These are phyloP conservation scores for Leucocoprinus sp. DNA, from an alignment of 768 basidiomycete genomes.

Conservation along the genomic window DNA sequence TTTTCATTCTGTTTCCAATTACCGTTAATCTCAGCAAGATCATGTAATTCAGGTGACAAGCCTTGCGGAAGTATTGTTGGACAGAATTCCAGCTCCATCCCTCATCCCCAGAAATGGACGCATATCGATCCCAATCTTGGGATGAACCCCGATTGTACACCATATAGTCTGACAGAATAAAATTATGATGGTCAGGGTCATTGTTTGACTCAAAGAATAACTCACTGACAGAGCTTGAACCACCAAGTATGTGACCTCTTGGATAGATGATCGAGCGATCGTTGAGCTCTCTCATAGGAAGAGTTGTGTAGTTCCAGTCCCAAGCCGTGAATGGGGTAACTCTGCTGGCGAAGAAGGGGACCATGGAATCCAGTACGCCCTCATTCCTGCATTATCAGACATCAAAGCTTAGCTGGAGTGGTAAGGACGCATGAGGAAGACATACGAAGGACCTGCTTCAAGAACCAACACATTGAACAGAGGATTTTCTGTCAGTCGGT, in stretches of 20 bases:
- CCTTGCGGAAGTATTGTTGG: constrained; percentile 15
- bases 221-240: constrained; percentile 25
- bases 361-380: constrained; percentile 5
- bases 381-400: constrained; percentile 1
- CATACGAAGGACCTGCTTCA: constrained; percentile 12
- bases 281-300: constrained; percentile 22
- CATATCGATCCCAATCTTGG: constrained; percentile 25
- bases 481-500: constrained; percentile 8
- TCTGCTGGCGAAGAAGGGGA: constrained; percentile 10
- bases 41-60: neutral
- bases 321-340: constrained; percentile 13
- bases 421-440: constrained; percentile 8
- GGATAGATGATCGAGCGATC: constrained; percentile 19
- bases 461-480: constrained; percentile 3
- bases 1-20: constrained; percentile 22
- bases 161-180: constrained; percentile 13
- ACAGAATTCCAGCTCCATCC: constrained; percentile 27
- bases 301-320: constrained; percentile 31
- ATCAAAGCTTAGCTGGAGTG: neutral
- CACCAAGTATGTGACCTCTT: constrained; percentile 24
- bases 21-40: constrained; percentile 1
- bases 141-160: constrained; percentile 17
- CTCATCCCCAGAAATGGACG: constrained; percentile 19
- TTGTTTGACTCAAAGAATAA: neutral
- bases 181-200: too few species aligned